Evolutionary conservation across 495 filamentous ascomycete species (phyloP).

Genomic region (Evernia prunastri): DNA sequence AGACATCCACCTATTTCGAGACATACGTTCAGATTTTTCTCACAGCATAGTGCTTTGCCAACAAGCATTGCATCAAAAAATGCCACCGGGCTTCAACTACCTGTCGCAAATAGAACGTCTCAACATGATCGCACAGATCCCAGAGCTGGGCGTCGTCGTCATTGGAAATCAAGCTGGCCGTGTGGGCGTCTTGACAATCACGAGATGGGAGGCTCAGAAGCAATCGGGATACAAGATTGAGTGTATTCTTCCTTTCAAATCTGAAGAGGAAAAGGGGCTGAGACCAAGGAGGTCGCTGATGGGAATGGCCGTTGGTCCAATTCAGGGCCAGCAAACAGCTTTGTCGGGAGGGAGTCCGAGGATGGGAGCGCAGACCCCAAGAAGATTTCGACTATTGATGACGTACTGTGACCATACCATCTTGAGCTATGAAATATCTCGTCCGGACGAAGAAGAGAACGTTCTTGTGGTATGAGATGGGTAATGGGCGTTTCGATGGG

Average conservation of each 20-base stretch:
- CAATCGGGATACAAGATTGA: constrained; percentile 48
- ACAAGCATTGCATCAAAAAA: constrained; percentile 40
- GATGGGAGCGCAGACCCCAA: constrained; percentile 16
- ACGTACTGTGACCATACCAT: constrained; percentile 70
- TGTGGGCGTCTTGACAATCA: constrained; percentile 67
- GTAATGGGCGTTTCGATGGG: neutral
- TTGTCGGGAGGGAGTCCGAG: neutral
- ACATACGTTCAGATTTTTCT: constrained; percentile 26
- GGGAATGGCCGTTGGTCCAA: constrained; percentile 53
- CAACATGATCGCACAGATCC: constrained; percentile 69
- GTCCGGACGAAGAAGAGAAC: neutral
- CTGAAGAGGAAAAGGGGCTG: constrained; percentile 39
- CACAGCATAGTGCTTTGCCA: constrained; percentile 39
- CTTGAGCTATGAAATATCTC: constrained; percentile 68
- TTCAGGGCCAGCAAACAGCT: constrained; percentile 47
- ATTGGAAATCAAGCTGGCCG: constrained; percentile 68
- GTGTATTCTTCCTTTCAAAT: constrained; percentile 48
- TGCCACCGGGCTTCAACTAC: constrained; percentile 35
- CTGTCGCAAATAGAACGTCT: constrained; percentile 54
- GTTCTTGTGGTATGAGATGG: constrained; percentile 8
- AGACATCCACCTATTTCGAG: no score
- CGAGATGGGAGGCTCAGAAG: constrained; percentile 36
- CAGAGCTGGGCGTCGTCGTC: constrained; percentile 70
- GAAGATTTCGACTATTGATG: constrained; percentile 65
- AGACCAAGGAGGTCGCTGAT: constrained; percentile 44